Base-by-base conservation (phyloP, 2,329 filamentous ascomycete species). In the Ophiostoma himal-ulmi region DNA sequence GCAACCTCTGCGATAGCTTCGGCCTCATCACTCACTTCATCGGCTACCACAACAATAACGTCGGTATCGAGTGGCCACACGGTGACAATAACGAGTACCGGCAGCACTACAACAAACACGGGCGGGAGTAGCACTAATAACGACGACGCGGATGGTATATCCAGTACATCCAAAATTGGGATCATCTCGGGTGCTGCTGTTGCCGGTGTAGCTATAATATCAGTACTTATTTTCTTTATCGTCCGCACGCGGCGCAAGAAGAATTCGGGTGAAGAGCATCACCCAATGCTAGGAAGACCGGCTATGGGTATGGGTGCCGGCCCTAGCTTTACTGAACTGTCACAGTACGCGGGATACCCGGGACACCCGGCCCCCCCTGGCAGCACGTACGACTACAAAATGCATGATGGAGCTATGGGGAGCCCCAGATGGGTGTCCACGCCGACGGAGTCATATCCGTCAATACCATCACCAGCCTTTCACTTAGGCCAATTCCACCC, bases 91-190 rank as follows among this genome's bases (percentile, higher is more conserved):
- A 65, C 36, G 20, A 65, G 26, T 13, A 62, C 57, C 20, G 22
- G 52, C 17, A 26, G 52, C n/a, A 26, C n/a, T 26, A 22, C 52
- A 26, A 57, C 52, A 14, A 57, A 57, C 11, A 57, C 52, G 1
- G 60, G 34, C 34, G 17, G 30, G 4, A 34, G 30, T 34, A 64
- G 60, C n/a, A 36, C 26, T 17, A 64, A 8, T 17, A 36, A 17
- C 14, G 13, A 20, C 20, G 36, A 65, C 13, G 3, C 26, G 5
- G 34, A 68, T 54, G 73, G 73, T 1, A 65, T 78, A 3, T 75
- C 77, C 1, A 74, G 71, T 1, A 75, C 71, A 1, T 75, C 76
- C 26, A 72, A 74, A 60, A 76, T 73, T 3, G 78, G 77, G 5
- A 77, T 78, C 41, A 77, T 78, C 11, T 75, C 74, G 0, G 71